phyloP scores from a whole-genome alignment of 2,329 filamentous ascomycete species.

The Podosphaera fusca region DNA sequence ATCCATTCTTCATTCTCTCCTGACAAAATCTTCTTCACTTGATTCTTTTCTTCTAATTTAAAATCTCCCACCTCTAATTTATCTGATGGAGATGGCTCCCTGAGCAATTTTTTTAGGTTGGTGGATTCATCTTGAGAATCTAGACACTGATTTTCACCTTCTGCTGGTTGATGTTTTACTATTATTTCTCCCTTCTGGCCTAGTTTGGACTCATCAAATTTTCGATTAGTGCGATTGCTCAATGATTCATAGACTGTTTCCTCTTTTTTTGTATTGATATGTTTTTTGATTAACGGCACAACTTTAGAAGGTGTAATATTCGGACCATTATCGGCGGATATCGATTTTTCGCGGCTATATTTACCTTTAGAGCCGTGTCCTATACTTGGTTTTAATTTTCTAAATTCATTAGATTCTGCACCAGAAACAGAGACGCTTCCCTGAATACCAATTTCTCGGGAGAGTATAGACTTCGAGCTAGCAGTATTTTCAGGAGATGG shows the following conservation, averaged over 20 bases:
- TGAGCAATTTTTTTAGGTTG: neutral
- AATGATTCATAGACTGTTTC: neutral
- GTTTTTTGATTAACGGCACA: neutral
- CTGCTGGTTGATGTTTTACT: conserved; percentile 16
- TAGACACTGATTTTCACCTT: conserved; percentile 7
- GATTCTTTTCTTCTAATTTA: conserved; percentile 17
- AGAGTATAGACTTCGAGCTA: conserved; percentile 5
- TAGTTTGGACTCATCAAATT: neutral
- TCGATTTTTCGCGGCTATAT: neutral
- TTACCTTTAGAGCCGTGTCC: neutral
- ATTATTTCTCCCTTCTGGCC: conserved; percentile 16
- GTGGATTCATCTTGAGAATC: neutral
- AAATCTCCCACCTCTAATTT: no score
- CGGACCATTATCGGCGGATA: neutral
- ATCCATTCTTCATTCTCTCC: conserved; percentile 23
- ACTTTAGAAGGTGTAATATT: neutral
- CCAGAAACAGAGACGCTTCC: neutral
- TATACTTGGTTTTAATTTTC: neutral
- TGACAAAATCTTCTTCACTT: conserved; percentile 11
- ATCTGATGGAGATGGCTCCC: no score
- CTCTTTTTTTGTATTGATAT: neutral
- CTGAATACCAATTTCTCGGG: conserved; percentile 6
- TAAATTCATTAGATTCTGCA: neutral
- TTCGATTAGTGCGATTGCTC: neutral
- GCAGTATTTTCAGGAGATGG: neutral